These are phyloP conservation scores for Mytilinidion resinicola DNA, from an alignment of 495 filamentous ascomycete genomes.

Conservation along the genomic window DNA sequence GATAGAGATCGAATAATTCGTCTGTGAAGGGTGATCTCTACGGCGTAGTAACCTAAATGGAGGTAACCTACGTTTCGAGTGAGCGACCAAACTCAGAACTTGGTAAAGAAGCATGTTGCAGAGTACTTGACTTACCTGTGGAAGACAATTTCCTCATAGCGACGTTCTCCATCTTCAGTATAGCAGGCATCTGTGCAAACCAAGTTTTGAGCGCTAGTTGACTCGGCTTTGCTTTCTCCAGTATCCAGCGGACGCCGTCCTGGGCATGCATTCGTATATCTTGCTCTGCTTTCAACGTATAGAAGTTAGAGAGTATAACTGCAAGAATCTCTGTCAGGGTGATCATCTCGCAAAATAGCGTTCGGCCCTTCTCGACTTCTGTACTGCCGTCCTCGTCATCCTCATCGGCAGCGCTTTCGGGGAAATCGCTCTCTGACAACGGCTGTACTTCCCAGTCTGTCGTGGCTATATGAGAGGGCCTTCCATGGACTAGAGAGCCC, in stretches of 20 bases:
- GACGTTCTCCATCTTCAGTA: slow-evolving; percentile 48
- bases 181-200: slow-evolving; percentile 49
- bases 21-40: slow-evolving; percentile 56
- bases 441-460: slow-evolving; percentile 71
- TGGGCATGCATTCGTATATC: slow-evolving; percentile 46
- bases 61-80: slow-evolving; percentile 41
- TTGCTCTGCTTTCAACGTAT: slow-evolving; percentile 51
- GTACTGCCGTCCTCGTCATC: slow-evolving; percentile 49
- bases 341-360: slow-evolving; percentile 57
- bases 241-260: slow-evolving; percentile 48
- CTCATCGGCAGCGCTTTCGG: slow-evolving; percentile 53
- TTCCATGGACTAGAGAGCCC: slow-evolving; percentile 72
- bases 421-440: slow-evolving; percentile 61
- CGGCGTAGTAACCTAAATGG: slow-evolving; percentile 57
- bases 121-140: slow-evolving; percentile 14
- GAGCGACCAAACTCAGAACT: background rate
- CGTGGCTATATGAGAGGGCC: slow-evolving; percentile 67
- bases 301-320: slow-evolving; percentile 56
- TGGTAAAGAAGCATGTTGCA: slow-evolving; percentile 10
- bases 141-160: slow-evolving; percentile 21
- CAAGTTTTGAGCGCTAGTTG: slow-evolving; percentile 55
- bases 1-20: slow-evolving; percentile 52
- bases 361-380: slow-evolving; percentile 60
- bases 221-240: slow-evolving; percentile 56
- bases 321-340: slow-evolving; percentile 54